These are phyloP conservation scores for Westerdykella ornata DNA, from an alignment of 2,329 filamentous ascomycete genomes.

Conservation along the genomic window DNA sequence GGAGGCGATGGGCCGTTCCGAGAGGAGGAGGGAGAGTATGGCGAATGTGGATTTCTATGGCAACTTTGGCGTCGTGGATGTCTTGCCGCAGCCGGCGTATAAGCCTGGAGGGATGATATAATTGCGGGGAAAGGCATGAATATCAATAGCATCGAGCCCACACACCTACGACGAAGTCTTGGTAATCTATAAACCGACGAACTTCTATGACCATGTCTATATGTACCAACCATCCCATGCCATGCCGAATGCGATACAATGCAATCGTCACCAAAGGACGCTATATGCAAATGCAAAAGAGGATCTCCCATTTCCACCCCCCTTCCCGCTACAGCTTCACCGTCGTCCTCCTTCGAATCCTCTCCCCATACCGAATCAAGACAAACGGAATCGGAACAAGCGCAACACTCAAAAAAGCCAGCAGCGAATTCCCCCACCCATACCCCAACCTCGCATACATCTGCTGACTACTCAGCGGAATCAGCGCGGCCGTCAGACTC, in stretches of 20 bases:
- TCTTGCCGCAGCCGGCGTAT: constrained; percentile 28
- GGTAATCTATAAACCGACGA: too few relatives aligned
- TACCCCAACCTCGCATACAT: constrained; percentile 38
- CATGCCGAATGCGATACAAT: too few relatives aligned
- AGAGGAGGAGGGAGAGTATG: constrained; percentile 16
- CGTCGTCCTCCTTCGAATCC: constrained; percentile 22
- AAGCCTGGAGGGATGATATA: constrained; percentile 28
- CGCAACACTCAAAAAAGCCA: constrained; percentile 30
- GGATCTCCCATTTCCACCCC: too few relatives aligned
- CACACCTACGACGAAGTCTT: too few relatives aligned
- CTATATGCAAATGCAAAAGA: too few relatives aligned
- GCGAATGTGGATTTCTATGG: constrained; percentile 31
- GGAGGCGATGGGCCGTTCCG: constrained; percentile 21
- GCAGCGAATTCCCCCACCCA: constrained; percentile 36
- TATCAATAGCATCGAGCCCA: too few relatives aligned
- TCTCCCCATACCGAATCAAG: constrained; percentile 32
- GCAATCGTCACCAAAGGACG: too few relatives aligned
- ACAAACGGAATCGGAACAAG: constrained; percentile 33
- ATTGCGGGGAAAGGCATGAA: too few relatives aligned
- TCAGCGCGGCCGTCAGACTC: constrained; percentile 33
- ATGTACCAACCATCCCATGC: too few relatives aligned
- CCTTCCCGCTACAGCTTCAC: constrained; percentile 19
- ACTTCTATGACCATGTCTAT: too few relatives aligned
- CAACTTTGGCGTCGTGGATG: constrained; percentile 31
- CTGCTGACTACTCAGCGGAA: constrained; percentile 36